Percentiles rank a stretch among this genome's conserved stretches.
Evolutionary conservation across 306 rosid genomes (phyloP).

Genomic region (Morella rubra): DNA sequence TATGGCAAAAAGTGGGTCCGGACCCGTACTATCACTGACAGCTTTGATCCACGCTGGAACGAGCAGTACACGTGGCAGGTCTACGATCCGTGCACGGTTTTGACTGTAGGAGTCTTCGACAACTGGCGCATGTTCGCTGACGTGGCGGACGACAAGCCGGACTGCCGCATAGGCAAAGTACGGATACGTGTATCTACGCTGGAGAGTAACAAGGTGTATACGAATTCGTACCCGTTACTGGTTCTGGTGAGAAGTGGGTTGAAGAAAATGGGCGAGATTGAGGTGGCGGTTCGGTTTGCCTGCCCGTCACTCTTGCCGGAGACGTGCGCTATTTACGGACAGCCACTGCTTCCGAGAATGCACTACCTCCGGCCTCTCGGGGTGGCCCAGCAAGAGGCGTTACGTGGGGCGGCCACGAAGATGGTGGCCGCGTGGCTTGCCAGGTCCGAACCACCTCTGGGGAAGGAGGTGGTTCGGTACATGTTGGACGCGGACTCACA

Average conservation of each 20-base stretch:
- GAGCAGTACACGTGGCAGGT: conserved; percentile 75
- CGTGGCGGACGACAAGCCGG: conserved; percentile 32
- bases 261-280: conserved; percentile 90
- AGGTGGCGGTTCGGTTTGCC: conserved; percentile 76
- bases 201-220: conserved; percentile 79
- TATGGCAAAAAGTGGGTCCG: conserved; percentile 68
- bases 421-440: conserved; percentile 84
- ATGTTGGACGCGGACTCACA: conserved; percentile 96
- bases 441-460: conserved; percentile 79
- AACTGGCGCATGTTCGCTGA: conserved; percentile 49
- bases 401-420: conserved; percentile 75
- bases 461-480: conserved; percentile 82
- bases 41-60: conserved; percentile 66
- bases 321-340: conserved; percentile 68
- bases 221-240: conserved; percentile 68
- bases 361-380: conserved; percentile 91
- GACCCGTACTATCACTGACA: conserved; percentile 49
- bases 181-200: conserved; percentile 86
- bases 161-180: conserved; percentile 61
- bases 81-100: conserved; percentile 55
- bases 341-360: conserved; percentile 81
- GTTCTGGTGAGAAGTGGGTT: conserved; percentile 57
- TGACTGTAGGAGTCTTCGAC: conserved; percentile 54
- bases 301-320: conserved; percentile 77
- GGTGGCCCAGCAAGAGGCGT: conserved; percentile 80